Percentiles rank a stretch among this genome's conserved stretches.
phyloP scores from a whole-genome alignment of 2,329 filamentous ascomycete species.

The Venturia oleaginea region DNA sequence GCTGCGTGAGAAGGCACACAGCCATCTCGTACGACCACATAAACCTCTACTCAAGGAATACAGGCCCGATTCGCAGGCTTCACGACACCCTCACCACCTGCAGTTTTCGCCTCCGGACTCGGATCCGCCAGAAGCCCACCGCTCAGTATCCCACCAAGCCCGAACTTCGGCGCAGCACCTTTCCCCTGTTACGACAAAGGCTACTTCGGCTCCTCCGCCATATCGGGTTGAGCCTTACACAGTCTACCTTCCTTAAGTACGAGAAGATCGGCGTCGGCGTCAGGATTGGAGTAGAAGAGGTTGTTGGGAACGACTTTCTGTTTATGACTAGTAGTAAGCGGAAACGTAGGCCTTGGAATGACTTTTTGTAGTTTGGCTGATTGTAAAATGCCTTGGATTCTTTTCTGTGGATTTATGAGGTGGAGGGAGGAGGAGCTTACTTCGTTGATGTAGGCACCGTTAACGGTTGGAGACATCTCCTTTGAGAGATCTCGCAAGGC shows the following conservation, averaged over 20 bases:
- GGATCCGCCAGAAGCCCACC: no score
- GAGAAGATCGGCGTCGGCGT: slow-evolving; percentile 11
- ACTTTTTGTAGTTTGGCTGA: no score
- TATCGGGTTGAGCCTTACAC: not conserved
- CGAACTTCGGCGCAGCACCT: no score
- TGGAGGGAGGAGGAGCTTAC: not conserved
- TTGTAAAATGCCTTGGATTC: not conserved
- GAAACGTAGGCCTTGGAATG: slow-evolving; percentile 13
- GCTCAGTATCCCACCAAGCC: no score
- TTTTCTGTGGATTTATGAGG: not conserved
- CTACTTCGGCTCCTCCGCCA: not conserved
- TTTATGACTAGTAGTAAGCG: not conserved
- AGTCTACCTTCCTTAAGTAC: slow-evolving; percentile 1
- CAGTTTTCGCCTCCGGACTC: not conserved
- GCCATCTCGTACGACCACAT: not conserved
- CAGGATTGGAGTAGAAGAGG: slow-evolving; percentile 16
- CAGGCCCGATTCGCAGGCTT: not conserved
- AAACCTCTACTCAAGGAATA: not conserved
- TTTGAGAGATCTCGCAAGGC: slow-evolving; percentile 8
- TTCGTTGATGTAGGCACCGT: slow-evolving; percentile 13
- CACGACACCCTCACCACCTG: not conserved
- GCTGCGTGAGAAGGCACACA: not conserved
- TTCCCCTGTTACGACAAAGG: not conserved
- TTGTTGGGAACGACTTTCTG: slow-evolving; percentile 10
- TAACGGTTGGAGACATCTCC: not conserved